phyloP scores from a whole-genome alignment of 768 basidiomycete genomes.

The Suillus discolor region DNA sequence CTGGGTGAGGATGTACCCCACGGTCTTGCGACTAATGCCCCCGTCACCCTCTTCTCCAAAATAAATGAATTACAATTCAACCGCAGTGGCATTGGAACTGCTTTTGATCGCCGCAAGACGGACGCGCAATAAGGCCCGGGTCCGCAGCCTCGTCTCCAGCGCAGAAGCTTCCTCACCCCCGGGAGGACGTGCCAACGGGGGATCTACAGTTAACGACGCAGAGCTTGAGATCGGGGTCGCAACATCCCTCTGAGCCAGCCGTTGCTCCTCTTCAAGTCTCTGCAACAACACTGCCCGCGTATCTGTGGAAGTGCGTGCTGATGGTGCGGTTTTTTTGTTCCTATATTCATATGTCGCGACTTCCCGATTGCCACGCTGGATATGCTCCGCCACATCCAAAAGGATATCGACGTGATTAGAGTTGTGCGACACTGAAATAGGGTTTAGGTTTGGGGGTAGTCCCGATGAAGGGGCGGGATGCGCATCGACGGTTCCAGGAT shows the following conservation, averaged over 20 bases:
- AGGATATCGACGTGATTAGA: background rate
- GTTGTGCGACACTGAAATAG: slow-evolving; percentile 1
- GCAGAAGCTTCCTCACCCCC: slow-evolving; percentile 24
- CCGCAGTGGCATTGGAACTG: slow-evolving; percentile 1
- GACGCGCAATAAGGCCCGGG: slow-evolving; percentile 48
- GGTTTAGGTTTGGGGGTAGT: background rate
- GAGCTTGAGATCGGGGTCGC: background rate
- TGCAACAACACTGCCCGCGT: slow-evolving; percentile 42
- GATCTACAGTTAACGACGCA: slow-evolving; percentile 8
- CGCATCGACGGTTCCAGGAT: slow-evolving; percentile 1
- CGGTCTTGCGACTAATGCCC: slow-evolving; percentile 8
- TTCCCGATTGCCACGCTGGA: slow-evolving; percentile 8
- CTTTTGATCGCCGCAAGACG: slow-evolving; percentile 50
- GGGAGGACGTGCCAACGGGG: slow-evolving; percentile 13
- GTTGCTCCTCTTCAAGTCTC: slow-evolving; percentile 48
- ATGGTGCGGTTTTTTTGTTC: background rate
- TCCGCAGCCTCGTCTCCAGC: slow-evolving; percentile 49
- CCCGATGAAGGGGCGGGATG: background rate
- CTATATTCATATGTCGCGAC: background rate
- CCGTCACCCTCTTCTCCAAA: slow-evolving; percentile 3
- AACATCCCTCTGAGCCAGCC: slow-evolving; percentile 22
- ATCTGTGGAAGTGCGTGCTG: slow-evolving; percentile 12
- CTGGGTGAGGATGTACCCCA: background rate
- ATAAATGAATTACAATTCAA: slow-evolving; percentile 4
- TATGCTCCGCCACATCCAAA: background rate